Conservation (phyloP, 371 early-diverging fungal genomes). For the Syncephalastrum sp. region DNA sequence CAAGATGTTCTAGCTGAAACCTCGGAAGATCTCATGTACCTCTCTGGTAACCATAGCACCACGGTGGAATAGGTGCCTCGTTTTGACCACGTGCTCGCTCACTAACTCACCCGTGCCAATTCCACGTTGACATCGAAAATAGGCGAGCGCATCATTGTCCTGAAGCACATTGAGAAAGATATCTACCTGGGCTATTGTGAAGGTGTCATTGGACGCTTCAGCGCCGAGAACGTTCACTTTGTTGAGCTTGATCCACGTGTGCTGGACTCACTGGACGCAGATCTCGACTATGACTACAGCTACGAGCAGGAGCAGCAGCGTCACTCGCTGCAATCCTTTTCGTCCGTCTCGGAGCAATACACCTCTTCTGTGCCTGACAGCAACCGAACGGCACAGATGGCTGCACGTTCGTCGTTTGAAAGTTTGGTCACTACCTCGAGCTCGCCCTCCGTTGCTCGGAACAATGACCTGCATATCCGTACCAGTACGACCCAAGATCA, state of each 20-base stretch:
- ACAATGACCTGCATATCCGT: neutral
- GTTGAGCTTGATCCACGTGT: conserved; percentile 54
- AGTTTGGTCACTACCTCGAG: conserved; percentile 21
- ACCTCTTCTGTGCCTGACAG: conserved; percentile 16
- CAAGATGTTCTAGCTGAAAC: conserved; percentile 51
- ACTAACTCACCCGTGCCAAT: neutral
- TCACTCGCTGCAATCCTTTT: conserved; percentile 23
- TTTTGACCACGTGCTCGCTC: too few species aligned
- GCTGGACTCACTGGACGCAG: conserved; percentile 45
- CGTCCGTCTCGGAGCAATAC: conserved; percentile 28
- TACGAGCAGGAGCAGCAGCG: conserved; percentile 10
- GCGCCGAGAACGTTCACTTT: conserved; percentile 58
- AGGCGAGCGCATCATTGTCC: conserved; percentile 47
- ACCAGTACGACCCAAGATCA: conserved; percentile 6
- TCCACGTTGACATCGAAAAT: neutral
- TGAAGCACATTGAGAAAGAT: conserved; percentile 46
- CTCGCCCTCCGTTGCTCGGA: too few species aligned
- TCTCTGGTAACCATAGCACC: conserved; percentile 38
- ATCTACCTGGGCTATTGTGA: conserved; percentile 58
- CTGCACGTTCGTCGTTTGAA: conserved; percentile 34
- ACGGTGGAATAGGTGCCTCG: too few species aligned
- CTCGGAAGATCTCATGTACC: conserved; percentile 55
- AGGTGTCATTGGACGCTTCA: conserved; percentile 57
- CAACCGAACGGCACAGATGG: neutral
- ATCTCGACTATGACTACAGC: conserved; percentile 23